These are phyloP conservation scores for Aquilaria sinensis DNA, from an alignment of 345 rosid species.

Conservation along the genomic window DNA sequence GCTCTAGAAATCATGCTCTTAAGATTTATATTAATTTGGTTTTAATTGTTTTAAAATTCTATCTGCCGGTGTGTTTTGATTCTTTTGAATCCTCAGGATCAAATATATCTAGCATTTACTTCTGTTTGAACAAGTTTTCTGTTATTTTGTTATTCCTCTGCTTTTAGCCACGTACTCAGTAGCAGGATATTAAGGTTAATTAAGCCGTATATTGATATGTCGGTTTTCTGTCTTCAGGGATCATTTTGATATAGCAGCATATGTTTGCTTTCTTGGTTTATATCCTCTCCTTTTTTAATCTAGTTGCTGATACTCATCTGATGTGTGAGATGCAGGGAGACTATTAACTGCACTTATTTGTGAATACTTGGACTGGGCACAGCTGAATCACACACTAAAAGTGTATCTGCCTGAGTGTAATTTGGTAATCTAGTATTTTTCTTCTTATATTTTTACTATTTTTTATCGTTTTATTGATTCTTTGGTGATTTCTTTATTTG, in stretches of 20 bases:
- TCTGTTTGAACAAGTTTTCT: no score
- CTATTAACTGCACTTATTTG: constrained; percentile 74
- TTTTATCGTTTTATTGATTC: constrained; percentile 7
- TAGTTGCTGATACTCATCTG: neutral
- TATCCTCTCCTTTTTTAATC: neutral
- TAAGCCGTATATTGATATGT: no score
- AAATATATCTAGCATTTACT: no score
- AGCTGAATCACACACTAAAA: constrained; percentile 78
- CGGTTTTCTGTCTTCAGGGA: no score
- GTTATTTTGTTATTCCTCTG: neutral
- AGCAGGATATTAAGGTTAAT: no score
- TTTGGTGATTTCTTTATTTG: constrained; percentile 4
- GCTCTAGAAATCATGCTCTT: neutral
- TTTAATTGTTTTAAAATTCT: no score
- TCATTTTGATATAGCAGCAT: no score
- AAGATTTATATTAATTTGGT: no score
- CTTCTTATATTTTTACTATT: constrained; percentile 10
- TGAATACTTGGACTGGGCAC: constrained; percentile 97
- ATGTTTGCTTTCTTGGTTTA: neutral
- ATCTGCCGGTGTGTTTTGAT: no score
- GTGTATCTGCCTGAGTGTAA: constrained; percentile 94
- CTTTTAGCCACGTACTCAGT: neutral
- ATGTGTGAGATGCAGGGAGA: constrained; percentile 55
- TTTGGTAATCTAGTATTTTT: constrained; percentile 71
- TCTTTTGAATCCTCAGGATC: no score